Percentiles rank a stretch among this genome's conserved stretches.
phyloP scores from a whole-genome alignment of 805 yeast species.

The Ogataea allantospora region DNA sequence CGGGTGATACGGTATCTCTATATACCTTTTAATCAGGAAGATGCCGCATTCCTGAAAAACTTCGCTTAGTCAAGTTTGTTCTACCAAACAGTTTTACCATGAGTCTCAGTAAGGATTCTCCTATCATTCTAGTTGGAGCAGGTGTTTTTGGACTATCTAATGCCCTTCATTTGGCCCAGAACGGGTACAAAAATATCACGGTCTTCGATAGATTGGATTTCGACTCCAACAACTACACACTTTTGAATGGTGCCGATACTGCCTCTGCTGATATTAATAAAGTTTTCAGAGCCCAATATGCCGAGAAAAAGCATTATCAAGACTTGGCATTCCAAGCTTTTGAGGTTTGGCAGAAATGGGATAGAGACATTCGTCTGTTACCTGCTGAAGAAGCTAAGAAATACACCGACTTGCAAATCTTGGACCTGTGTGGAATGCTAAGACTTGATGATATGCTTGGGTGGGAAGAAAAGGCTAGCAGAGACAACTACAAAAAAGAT shows the following conservation, averaged over 20 bases:
- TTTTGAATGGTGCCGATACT: constrained; percentile 39
- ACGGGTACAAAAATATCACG: constrained; percentile 37
- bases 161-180: constrained; percentile 41
- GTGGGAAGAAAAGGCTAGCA: constrained; percentile 28
- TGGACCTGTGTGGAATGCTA: constrained; percentile 31
- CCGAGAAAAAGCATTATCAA: constrained; percentile 36
- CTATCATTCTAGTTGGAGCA: constrained; percentile 47
- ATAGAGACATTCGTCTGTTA: constrained; percentile 21
- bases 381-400: constrained; percentile 27
- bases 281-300: constrained; percentile 39
- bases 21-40: too few relatives aligned
- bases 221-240: constrained; percentile 27
- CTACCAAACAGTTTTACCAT: background rate
- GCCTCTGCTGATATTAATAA: constrained; percentile 43
- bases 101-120: constrained; percentile 15
- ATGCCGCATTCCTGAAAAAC: too few relatives aligned
- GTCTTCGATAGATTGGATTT: constrained; percentile 39
- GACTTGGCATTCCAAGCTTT: constrained; percentile 30
- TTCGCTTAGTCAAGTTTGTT: too few relatives aligned
- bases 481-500: constrained; percentile 25
- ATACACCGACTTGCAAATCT: constrained; percentile 24
- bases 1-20: too few relatives aligned
- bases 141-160: constrained; percentile 55
- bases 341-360: constrained; percentile 28
- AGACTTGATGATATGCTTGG: constrained; percentile 29